Evolutionary conservation across 1,139 yeast genomes (phyloP), one percentile per base, ranked within the genome.

Genomic region (Yamadazyma siamensis): DNA sequence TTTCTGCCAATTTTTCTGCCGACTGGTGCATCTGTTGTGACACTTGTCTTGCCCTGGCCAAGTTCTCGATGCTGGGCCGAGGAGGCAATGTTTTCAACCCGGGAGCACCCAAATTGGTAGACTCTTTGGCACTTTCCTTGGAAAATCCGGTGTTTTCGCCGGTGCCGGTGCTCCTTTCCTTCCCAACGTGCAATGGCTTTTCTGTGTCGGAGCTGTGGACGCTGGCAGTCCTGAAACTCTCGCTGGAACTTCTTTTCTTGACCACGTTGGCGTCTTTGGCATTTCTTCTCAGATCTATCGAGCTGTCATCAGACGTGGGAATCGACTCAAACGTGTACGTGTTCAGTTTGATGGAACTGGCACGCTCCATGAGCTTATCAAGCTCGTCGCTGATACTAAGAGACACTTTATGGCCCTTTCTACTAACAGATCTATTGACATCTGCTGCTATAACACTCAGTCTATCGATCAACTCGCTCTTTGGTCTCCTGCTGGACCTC

Each of bases 301-400:
- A 29, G 23, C 39, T 33, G 14, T 24, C 32, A 21, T 42, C 46
- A 15, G 33, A 32, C 8, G 27, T 27, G 3, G 44, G 38, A 7
- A 42, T 16, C 11, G 38, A 37, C 13, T 36, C 41, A 22, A 44
- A 44, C 1, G 43, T 40, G 26, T 29, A 44, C 5, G 46, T 35
- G 18, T 28, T 40, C 42, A 35, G 44, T 27, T 40, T 30, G 7
- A 58, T 43, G 7, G 55, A 49, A 24, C 44, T 53, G 15, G 72
- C 72, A 31, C 59, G 55, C 22, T 54, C 54, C 74, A 67, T 67
- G 30, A 67, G 50, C 36, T 53, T 52, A 36, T 66, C 71, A 27
- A 67, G 53, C 39, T 62, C 71, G 34, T 65, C 71, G 33, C 54
- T 54, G 16, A 66, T 49, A 8, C 54, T 48, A 12, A 46, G 37